Base-by-base conservation (phyloP, 2,329 filamentous ascomycete genomes). In the Botrytis hyacinthi region DNA sequence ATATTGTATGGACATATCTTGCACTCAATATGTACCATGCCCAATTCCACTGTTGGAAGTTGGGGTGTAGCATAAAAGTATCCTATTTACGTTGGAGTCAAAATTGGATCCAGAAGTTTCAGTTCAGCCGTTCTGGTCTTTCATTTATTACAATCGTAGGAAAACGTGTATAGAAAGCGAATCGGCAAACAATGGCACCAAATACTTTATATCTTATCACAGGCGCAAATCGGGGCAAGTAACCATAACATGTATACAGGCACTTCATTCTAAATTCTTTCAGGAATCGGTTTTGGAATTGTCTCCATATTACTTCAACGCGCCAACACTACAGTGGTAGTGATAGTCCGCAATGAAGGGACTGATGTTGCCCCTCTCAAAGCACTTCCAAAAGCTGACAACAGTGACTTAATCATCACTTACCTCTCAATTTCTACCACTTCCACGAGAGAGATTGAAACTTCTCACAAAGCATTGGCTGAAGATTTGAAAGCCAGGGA, bases 271-370 rank as follows among this genome's bases (percentile, higher is more conserved):
- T 60, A 62, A 61, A 29, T 54, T 46, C 37, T 69, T 37, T 22
- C 70, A 80, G 79, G 78, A 60, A 78, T 78, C 70, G 84, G 84
- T 3, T 76, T 80, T 20, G 81, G 78, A 5, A 76, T 84, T 18
- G 76, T 80, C 68, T 71, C 79, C 48, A 46, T 66, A 7, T 83
- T 83, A 74, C 82, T 86, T 62, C 73, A 77, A 2, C 78, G 80
- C 3, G 81, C 84, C 1, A 78, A 82, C 63, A 81, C 80, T 29
- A 84, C 78, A 46, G 81, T 85, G 59, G 81, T 86, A 32, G 83
- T 81, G 37, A 82, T 81, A 8, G 79, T 84, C 40, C 83, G 83
- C 40, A 78, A 82, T n/a, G 10, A 20, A 3, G 12, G 40, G 10
- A 79, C 75, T 32, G 35, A 77, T 22, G 78, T 76, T 44, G 42